A percentile compares a stretch with the other conserved stretches of the same genome.
phyloP scores from a whole-genome alignment of 179 eudicot species.

The Vitellaria paradoxa region DNA sequence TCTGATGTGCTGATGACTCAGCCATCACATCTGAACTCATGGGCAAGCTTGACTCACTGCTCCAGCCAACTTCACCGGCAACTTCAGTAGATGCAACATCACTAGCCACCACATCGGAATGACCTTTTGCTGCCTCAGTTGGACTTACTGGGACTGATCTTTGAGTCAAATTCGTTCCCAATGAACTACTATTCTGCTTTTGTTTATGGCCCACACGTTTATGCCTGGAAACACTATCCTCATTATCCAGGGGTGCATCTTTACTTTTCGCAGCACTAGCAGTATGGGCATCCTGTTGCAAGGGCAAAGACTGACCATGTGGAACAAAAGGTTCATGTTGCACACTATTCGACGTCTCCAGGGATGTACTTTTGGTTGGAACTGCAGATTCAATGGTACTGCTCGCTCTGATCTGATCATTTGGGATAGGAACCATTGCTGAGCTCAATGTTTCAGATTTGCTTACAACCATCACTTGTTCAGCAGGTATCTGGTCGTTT shows the following conservation, averaged over 20 bases:
- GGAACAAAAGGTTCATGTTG: constrained; percentile 24
- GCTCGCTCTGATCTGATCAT: constrained; percentile 26
- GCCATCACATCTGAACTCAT: constrained; percentile 21
- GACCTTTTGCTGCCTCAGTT: constrained; percentile 25
- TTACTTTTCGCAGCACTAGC: constrained; percentile 30
- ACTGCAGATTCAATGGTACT: constrained; percentile 26
- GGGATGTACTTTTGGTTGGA: constrained; percentile 19
- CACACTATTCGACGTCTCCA: constrained; percentile 22
- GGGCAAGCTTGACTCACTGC: constrained; percentile 16
- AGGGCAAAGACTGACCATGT: constrained; percentile 23
- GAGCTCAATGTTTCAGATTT: constrained; percentile 27
- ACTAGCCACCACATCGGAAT: constrained; percentile 13
- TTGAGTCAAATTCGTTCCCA: constrained; percentile 37
- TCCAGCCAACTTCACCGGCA: constrained; percentile 27
- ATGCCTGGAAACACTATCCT: constrained; percentile 40
- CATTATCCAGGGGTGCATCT: constrained; percentile 36
- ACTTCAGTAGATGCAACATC: constrained; percentile 27
- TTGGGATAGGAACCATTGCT: constrained; percentile 19
- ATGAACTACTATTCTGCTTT: constrained; percentile 38
- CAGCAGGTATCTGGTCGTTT: constrained; percentile 30
- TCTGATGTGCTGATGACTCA: constrained; percentile 45
- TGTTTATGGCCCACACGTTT: constrained; percentile 53
- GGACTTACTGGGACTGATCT: constrained; percentile 25
- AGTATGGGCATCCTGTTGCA: constrained; percentile 20
- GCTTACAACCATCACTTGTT: constrained; percentile 23